Conservation (phyloP, 1,284 basidiomycete genomes). For the Fomitiporia mediterranea region DNA sequence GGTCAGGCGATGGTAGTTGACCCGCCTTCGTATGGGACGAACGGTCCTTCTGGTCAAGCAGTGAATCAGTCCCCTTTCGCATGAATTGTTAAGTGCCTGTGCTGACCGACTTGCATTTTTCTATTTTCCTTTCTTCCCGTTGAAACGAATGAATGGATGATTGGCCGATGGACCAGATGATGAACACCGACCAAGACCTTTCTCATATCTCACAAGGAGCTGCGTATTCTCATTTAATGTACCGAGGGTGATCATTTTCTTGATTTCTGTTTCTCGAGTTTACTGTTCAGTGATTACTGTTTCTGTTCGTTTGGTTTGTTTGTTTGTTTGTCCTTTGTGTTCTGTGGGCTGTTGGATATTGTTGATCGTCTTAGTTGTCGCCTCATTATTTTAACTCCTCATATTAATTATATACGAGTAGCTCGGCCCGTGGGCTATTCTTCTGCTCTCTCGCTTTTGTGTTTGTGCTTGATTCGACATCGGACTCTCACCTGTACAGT, state of each 20-base stretch:
- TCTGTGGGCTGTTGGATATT: too few species aligned
- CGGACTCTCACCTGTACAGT: too few species aligned
- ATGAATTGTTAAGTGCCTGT: neutral
- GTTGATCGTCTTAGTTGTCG: too few species aligned
- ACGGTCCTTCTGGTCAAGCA: neutral
- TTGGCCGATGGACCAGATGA: neutral
- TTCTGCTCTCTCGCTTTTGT: too few species aligned
- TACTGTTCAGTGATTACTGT: too few species aligned
- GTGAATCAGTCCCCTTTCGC: constrained; percentile 1
- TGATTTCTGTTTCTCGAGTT: too few species aligned
- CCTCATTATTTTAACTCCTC: too few species aligned
- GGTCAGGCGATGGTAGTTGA: constrained; percentile 10
- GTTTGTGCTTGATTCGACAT: too few species aligned
- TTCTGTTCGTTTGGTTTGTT: too few species aligned
- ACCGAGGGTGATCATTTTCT: constrained; percentile 3
- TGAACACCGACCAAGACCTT: neutral
- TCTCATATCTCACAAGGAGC: constrained; percentile 1
- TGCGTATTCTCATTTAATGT: constrained; percentile 10
- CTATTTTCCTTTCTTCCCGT: neutral
- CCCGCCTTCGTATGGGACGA: neutral
- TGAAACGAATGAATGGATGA: neutral
- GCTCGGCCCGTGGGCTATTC: too few species aligned
- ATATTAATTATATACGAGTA: too few species aligned
- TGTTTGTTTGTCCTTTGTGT: too few species aligned
- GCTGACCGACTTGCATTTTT: neutral